Evolutionary conservation across 805 yeast genomes (phyloP).

Genomic region (Starmerella potacharoeniae): DNA sequence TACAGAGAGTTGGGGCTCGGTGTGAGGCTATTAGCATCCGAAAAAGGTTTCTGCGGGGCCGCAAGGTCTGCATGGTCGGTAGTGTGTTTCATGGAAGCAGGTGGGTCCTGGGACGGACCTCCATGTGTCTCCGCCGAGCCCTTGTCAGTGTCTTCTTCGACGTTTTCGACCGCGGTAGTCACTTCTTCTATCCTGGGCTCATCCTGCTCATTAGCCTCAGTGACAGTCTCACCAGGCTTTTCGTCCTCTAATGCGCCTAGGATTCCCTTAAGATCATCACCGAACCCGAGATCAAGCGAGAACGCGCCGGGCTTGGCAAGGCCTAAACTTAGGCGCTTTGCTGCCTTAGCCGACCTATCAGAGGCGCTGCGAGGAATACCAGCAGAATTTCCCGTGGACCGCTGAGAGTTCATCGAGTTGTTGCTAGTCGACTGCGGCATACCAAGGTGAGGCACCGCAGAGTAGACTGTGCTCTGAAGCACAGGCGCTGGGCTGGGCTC

Average conservation of each 20-base stretch:
- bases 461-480: no score
- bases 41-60: background rate
- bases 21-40: constrained; percentile 6
- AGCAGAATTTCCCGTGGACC: background rate
- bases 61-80: background rate
- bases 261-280: constrained; percentile 18
- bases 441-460: no score
- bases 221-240: background rate
- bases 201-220: background rate
- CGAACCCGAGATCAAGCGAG: constrained; percentile 12
- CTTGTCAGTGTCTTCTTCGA: background rate
- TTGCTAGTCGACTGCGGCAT: no score
- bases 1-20: constrained; percentile 19
- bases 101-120: no score
- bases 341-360: background rate
- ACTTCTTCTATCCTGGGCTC: background rate
- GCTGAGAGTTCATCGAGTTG: no score
- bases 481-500: no score
- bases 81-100: no score
- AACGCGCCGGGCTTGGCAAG: background rate
- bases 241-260: constrained; percentile 9
- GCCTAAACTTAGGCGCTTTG: background rate
- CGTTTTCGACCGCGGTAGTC: background rate
- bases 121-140: background rate
- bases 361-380: background rate